A percentile compares a stretch with the other conserved stretches of the same genome.
These are phyloP conservation scores for Inga leiocalycina DNA, from an alignment of 306 rosid species.

Conservation along the genomic window DNA sequence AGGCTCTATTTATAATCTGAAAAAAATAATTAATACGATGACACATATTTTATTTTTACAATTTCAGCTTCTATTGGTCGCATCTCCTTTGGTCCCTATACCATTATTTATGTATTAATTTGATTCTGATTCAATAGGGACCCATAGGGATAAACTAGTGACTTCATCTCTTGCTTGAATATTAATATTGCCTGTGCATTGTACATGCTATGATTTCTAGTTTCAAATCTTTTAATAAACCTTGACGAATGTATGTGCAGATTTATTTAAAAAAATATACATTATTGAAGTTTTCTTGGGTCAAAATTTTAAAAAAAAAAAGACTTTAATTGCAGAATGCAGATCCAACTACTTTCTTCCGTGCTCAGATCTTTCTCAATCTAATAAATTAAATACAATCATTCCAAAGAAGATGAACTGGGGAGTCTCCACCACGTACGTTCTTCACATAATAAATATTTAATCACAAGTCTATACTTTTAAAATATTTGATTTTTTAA, in stretches of 20 bases:
- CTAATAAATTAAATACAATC: background rate
- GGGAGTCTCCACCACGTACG: background rate
- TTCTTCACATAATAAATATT: background rate
- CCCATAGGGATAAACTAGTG: background rate
- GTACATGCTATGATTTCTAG: background rate
- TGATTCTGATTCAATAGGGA: background rate
- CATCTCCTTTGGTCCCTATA: background rate
- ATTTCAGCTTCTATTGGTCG: background rate
- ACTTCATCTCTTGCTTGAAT: background rate
- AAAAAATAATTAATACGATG: background rate
- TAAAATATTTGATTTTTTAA: conserved; percentile 2
- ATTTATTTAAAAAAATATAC: background rate
- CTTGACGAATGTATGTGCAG: background rate
- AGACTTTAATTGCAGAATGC: background rate
- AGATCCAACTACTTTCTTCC: background rate
- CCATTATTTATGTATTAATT: background rate
- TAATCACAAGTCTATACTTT: background rate
- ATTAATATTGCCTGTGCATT: background rate
- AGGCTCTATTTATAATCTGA: background rate
- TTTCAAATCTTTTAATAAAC: background rate
- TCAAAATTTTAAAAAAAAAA: background rate
- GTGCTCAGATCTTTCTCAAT: background rate
- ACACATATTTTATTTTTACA: background rate
- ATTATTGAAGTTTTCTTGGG: background rate
- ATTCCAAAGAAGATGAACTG: background rate